Base-by-base conservation (phyloP, 108 stramenopile species). In the Conticribra guillardii region DNA sequence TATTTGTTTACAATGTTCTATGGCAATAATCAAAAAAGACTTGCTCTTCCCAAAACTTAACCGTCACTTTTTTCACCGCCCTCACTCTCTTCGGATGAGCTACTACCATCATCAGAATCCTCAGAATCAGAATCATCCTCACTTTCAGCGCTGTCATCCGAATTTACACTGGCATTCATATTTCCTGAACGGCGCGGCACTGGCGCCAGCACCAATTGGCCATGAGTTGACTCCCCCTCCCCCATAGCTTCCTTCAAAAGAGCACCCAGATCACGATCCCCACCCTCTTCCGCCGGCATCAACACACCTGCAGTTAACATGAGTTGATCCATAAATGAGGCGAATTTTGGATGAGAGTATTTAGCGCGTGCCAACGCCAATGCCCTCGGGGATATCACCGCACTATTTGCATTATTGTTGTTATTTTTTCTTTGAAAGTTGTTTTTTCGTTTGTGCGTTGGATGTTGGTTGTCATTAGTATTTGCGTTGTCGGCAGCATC, bases 321-420 rank as follows among this genome's bases (percentile, higher is more conserved):
- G 59, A 93, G 62, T 55, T 81, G 82, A 76, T 93, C 89, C 0
- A 86, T 41, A 80, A 93, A 93, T 1, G 54, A 33, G 24, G 73
- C 64, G 69, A 93, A 89, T 30, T 82, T 80, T 9, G 87, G 88
- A 69, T 88, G 55, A 1, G 72, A 44, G 34, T 68, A 47, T 62
- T 64, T 85, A 22, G 56, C 51, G 15, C 61, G 33, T 31, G 51
- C 73, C 34, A 81, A 54, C 27, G 81, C 64, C 69, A 79, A 56
- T 24, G 46, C 73, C 62, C 84, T 64, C 58, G 81, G 64, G 19
- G 67, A 73, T 1, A 71, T 54, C 7, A 62, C 50, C 29, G 46
- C 8, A 11, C 8, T 11, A 11, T 41, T 8, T 26, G 24, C 60
- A 60, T 68, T 24, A 26, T n/a, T n/a, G n/a, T n/a, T n/a, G n/a